These are phyloP conservation scores for Rhododendron griersonianum DNA, from an alignment of 148 eudicot genomes.

Conservation along the genomic window DNA sequence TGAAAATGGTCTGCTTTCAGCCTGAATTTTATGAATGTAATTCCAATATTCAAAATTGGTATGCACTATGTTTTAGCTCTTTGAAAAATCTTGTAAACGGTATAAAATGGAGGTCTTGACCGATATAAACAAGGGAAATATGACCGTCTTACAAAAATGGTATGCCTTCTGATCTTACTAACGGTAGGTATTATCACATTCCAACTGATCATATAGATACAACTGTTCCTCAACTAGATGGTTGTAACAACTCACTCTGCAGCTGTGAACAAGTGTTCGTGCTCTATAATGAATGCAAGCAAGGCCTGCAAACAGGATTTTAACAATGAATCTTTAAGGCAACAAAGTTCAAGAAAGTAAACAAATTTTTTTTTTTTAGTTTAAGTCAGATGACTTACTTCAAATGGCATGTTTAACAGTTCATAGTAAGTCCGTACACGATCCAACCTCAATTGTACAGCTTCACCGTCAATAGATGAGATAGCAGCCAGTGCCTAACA, in stretches of 20 bases:
- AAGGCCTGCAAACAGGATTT: constrained; percentile 60
- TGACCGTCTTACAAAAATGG: not conserved
- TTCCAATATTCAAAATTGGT: not conserved
- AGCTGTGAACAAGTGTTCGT: constrained; percentile 61
- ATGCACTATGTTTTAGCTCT: not conserved
- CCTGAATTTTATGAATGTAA: not conserved
- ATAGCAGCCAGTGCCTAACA: constrained; percentile 83
- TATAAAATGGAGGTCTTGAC: not conserved
- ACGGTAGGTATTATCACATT: not conserved
- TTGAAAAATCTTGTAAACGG: not conserved
- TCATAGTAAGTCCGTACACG: constrained; percentile 94
- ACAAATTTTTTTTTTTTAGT: not conserved
- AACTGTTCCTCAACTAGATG: not conserved
- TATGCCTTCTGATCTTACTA: not conserved
- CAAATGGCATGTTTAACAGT: constrained; percentile 94
- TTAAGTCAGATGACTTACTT: constrained; percentile 40
- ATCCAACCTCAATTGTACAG: constrained; percentile 77
- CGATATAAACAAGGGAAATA: not conserved
- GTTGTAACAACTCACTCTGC: constrained; percentile 63
- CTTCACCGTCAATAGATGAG: constrained; percentile 79
- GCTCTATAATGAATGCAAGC: constrained; percentile 90
- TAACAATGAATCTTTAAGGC: not conserved
- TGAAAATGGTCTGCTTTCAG: not conserved
- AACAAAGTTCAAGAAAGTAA: not conserved
- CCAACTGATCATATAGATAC: not conserved